phyloP scores from a whole-genome alignment of 805 yeast species.

The Lipomyces kockii region DNA sequence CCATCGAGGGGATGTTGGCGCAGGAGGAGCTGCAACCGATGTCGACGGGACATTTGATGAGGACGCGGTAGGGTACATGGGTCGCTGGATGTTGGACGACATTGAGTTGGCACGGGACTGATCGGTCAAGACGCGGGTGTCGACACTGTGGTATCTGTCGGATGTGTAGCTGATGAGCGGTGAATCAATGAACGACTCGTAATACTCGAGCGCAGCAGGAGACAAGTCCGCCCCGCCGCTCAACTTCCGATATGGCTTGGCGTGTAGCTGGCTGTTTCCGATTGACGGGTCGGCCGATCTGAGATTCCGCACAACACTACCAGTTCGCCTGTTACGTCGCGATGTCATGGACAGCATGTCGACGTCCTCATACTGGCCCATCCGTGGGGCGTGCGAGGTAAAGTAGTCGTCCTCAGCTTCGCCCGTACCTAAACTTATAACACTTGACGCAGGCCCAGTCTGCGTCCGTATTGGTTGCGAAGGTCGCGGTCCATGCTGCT shows the following conservation, averaged over 20 bases:
- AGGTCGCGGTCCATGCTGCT: constrained; percentile 14
- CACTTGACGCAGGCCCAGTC: constrained; percentile 10
- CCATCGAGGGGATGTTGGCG: constrained; percentile 9
- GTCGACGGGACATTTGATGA: background rate
- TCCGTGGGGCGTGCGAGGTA: background rate
- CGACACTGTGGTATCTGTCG: constrained; percentile 32
- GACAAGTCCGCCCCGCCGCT: constrained; percentile 13
- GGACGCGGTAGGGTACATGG: constrained; percentile 21
- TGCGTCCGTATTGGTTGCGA: constrained; percentile 2
- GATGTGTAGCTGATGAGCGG: constrained; percentile 32
- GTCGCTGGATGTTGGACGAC: constrained; percentile 27
- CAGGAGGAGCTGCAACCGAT: background rate
- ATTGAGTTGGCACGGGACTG: constrained; percentile 36
- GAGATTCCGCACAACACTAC: constrained; percentile 8
- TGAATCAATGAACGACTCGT: constrained; percentile 30
- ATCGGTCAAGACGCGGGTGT: constrained; percentile 29
- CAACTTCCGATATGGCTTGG: constrained; percentile 15
- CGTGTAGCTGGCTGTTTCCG: constrained; percentile 3
- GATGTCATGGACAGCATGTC: constrained; percentile 34
- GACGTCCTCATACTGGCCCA: constrained; percentile 19
- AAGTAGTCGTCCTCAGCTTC: constrained; percentile 24
- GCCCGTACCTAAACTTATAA: constrained; percentile 2
- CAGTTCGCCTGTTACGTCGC: constrained; percentile 28
- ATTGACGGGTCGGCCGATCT: constrained; percentile 8
- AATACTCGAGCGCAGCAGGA: constrained; percentile 18